A percentile compares a stretch with the other conserved stretches of the same genome.
Evolutionary conservation across 345 rosid genomes (phyloP).

Genomic region (Euphorbia pulcherrima): DNA sequence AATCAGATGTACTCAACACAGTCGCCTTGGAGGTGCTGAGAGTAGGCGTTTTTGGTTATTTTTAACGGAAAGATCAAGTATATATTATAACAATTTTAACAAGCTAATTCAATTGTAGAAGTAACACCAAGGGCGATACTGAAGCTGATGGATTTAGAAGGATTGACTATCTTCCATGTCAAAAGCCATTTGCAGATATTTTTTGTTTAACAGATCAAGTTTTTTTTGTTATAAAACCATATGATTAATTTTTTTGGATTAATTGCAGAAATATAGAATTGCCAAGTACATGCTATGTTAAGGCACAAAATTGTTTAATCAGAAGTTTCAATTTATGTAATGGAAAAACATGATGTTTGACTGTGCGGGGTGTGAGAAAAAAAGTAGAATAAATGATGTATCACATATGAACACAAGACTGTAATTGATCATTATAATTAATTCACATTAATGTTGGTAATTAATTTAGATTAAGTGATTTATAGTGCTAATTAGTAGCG

Average conservation of each 20-base stretch:
- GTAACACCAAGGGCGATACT: constrained; percentile 91
- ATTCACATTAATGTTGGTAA: neutral
- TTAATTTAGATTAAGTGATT: neutral
- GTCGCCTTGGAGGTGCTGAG: constrained; percentile 79
- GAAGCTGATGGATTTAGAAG: constrained; percentile 84
- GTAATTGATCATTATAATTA: constrained; percentile 31
- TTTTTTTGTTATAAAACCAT: too few species aligned
- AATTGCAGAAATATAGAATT: constrained; percentile 72
- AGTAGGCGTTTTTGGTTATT: constrained; percentile 34
- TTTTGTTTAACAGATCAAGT: neutral
- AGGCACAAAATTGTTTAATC: neutral
- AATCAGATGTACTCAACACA: constrained; percentile 82
- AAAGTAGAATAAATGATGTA: constrained; percentile 33
- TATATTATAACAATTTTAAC: too few species aligned
- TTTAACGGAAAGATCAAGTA: too few species aligned
- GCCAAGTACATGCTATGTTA: constrained; percentile 60
- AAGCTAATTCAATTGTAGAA: constrained; percentile 33
- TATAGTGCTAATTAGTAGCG: neutral
- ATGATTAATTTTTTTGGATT: neutral
- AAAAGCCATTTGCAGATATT: constrained; percentile 93
- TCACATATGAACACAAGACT: constrained; percentile 49
- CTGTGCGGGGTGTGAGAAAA: constrained; percentile 51
- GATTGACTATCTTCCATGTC: constrained; percentile 88
- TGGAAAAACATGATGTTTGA: neutral
- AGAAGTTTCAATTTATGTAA: neutral